These are phyloP conservation scores for Dicorynia guianensis DNA, from an alignment of 306 rosid species.

Conservation along the genomic window DNA sequence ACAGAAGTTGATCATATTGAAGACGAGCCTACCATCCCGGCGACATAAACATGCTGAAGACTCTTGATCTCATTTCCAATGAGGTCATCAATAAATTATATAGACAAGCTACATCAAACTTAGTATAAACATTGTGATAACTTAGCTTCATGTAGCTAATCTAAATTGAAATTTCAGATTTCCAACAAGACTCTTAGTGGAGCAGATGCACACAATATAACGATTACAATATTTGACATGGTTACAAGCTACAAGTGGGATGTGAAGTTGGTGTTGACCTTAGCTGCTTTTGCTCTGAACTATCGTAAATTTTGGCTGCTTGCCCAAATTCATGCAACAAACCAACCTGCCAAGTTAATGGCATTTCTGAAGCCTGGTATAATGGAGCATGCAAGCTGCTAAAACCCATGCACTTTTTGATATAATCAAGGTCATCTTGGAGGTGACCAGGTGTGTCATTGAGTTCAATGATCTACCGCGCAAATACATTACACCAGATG, in stretches of 20 bases:
- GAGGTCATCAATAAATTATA: constrained; percentile 49
- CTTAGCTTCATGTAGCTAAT: not conserved
- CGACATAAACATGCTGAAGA: constrained; percentile 50
- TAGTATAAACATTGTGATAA: constrained; percentile 6
- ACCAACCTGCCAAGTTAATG: constrained; percentile 31
- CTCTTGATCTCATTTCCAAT: constrained; percentile 56
- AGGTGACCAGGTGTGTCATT: constrained; percentile 13
- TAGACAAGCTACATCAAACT: not conserved
- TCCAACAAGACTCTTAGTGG: not conserved
- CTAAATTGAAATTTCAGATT: constrained; percentile 1
- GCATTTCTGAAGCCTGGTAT: constrained; percentile 17
- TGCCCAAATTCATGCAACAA: constrained; percentile 23
- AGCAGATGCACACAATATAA: constrained; percentile 11
- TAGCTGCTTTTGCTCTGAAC: constrained; percentile 10
- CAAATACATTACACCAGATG: constrained; percentile 6
- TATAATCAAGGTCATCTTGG: constrained; percentile 4
- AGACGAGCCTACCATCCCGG: constrained; percentile 43
- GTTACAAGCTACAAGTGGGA: not conserved
- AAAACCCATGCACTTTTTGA: constrained; percentile 33
- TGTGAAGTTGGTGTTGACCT: constrained; percentile 25
- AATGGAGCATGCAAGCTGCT: constrained; percentile 5
- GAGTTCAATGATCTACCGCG: constrained; percentile 26
- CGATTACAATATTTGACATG: not conserved
- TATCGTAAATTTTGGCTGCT: constrained; percentile 31
- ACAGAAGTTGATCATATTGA: constrained; percentile 44